Base-by-base conservation (phyloP, 306 rosid species). In the Prunus fruticosa region DNA sequence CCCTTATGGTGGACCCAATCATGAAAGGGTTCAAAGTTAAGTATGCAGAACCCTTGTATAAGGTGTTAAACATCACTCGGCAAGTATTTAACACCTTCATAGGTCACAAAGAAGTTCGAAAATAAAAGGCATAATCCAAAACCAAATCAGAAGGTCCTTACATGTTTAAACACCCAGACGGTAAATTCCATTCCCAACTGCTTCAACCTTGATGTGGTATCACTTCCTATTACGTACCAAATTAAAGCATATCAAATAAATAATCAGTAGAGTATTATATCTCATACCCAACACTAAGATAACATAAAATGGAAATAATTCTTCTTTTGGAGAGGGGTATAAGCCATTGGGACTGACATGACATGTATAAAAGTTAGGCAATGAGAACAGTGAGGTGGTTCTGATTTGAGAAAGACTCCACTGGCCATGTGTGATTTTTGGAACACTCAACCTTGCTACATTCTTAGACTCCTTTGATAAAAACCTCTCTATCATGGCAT, bases 121-220 rank as follows among this genome's bases (percentile, higher is more conserved):
- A 47, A 18, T 14, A 6, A 46, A 79, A 52, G 79, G 65, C 20
- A 64, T 61, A 80, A 72, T 49, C 67, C 73, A 68, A 76, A 69
- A 71, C 56, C 30, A 60, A 78, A 19, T 63, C 76, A 81, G 18
- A 75, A 82, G 76, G 51, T 63, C 69, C 98, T 89, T 82, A 92
- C 98, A 73, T 95, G 98, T 85, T 95, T 95, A 78, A 95, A 92
- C 63, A 95, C 98, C 98, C 97, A 95, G 11, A 95, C 98, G 27
- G 97, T 89, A 81, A 95, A 95, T 80, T 95, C 98, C 98, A 95
- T 95, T 77, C 98, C 98, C 78, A 89, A 78, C 80, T 95, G 98
- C 91, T 90, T 95, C 90, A 95, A 83, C 87, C 91, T 82, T 71
- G 96, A 89, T 64, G 98, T 92, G 71, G 97, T 90, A 69, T 86